phyloP scores from a whole-genome alignment of 495 filamentous ascomycete species.

The Aspergillus incahuasiensis region DNA sequence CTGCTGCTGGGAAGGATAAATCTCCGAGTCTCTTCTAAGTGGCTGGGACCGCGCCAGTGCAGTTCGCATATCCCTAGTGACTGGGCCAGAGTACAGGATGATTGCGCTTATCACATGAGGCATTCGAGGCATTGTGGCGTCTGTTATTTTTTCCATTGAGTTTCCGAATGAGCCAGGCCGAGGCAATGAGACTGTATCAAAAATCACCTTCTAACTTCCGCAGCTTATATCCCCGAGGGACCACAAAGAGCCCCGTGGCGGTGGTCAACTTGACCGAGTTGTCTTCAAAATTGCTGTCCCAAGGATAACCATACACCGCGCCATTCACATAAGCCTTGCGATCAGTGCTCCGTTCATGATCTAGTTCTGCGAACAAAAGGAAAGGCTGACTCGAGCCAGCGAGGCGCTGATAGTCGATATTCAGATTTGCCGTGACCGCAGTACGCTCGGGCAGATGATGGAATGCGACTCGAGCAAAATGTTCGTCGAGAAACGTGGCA shows the following conservation, averaged over 20 bases:
- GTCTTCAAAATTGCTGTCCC: no score
- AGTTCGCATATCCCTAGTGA: not conserved
- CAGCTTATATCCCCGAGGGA: conserved; percentile 49
- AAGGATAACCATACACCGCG: no score
- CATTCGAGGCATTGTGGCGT: not conserved
- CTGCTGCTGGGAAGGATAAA: not conserved
- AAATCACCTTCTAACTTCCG: conserved; percentile 40
- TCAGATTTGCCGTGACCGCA: conserved; percentile 62
- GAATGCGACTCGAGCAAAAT: conserved; percentile 38
- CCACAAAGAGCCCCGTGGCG: conserved; percentile 61
- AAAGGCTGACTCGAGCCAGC: conserved; percentile 55
- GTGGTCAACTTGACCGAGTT: conserved; percentile 54
- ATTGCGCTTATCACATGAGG: not conserved
- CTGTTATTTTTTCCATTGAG: not conserved
- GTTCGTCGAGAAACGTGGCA: conserved; percentile 68
- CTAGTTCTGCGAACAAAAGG: conserved; percentile 55
- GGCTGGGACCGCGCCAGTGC: not conserved
- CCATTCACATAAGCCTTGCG: conserved; percentile 59
- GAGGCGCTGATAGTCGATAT: conserved; percentile 57
- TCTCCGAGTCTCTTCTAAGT: not conserved
- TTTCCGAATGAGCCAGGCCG: not conserved
- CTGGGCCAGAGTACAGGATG: not conserved
- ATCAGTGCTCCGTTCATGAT: conserved; percentile 48
- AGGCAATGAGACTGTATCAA: conserved; percentile 15
- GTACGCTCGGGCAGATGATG: conserved; percentile 36